phyloP scores from a whole-genome alignment of 2,329 filamentous ascomycete species.

The Herpotrichia juniperi region DNA sequence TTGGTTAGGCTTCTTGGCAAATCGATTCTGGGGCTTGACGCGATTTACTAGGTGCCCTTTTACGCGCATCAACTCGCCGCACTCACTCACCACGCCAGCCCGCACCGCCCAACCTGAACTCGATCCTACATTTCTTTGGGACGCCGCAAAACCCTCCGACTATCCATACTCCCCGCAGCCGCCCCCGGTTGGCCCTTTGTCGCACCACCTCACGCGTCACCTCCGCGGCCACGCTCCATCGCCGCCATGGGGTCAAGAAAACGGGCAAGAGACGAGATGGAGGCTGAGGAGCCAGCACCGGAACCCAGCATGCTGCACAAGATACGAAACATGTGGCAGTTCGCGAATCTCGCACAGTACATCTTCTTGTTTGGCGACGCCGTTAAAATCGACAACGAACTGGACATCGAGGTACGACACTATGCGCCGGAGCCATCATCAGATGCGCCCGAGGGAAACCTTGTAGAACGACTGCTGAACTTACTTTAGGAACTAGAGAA shows the following conservation, averaged over 20 bases:
- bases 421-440: slow-evolving; percentile 23
- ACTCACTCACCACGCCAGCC: background rate
- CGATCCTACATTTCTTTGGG: background rate
- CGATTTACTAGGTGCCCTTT: slow-evolving; percentile 1
- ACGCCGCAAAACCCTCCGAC: background rate
- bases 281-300: slow-evolving; percentile 54
- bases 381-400: slow-evolving; percentile 85
- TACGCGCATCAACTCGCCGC: slow-evolving; percentile 1
- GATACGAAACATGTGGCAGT: slow-evolving; percentile 93
- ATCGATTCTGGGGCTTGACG: slow-evolving; percentile 4
- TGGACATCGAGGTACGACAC: slow-evolving; percentile 81
- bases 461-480: slow-evolving; percentile 33
- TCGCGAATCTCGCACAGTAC: slow-evolving; percentile 92
- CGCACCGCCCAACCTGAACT: background rate
- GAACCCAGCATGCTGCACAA: slow-evolving; percentile 60
- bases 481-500: slow-evolving; percentile 77
- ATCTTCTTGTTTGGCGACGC: slow-evolving; percentile 87
- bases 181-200: background rate
- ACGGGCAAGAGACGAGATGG: slow-evolving; percentile 58
- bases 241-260: slow-evolving; percentile 46
- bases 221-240: slow-evolving; percentile 27
- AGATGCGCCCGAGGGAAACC: slow-evolving; percentile 16
- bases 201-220: slow-evolving; percentile 38
- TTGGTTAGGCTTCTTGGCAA: no score
- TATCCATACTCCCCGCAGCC: background rate